Evolutionary conservation across 129 eudicot genomes (phyloP).

Genomic region (Pseudognaphalium luteoalbum): DNA sequence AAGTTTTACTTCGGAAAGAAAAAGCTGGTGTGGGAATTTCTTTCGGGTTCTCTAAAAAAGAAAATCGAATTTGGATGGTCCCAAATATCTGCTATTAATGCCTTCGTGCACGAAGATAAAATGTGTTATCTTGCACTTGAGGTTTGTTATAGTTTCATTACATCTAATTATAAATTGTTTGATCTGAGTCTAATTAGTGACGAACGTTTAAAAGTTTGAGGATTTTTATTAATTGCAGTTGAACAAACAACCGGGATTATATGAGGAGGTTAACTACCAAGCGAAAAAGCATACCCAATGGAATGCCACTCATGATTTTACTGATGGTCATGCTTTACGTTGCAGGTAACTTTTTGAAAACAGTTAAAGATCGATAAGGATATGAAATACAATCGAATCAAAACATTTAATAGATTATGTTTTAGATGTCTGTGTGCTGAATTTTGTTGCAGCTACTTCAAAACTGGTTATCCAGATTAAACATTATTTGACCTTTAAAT

Average conservation of each 20-base stretch:
- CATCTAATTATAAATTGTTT: background rate
- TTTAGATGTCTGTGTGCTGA: background rate
- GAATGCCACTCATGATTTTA: slow-evolving; percentile 49
- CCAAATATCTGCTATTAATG: slow-evolving; percentile 45
- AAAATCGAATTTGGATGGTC: slow-evolving; percentile 69
- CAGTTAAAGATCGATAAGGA: background rate
- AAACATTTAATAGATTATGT: too few species aligned
- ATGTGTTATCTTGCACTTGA: slow-evolving; percentile 44
- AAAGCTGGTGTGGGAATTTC: slow-evolving; percentile 70
- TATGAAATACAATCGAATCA: too few species aligned
- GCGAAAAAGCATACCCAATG: slow-evolving; percentile 71
- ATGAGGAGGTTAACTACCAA: slow-evolving; percentile 49
- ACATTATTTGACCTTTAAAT: too few species aligned
- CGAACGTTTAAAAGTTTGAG: background rate
- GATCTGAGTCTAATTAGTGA: background rate
- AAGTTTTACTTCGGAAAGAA: slow-evolving; percentile 55
- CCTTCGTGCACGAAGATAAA: slow-evolving; percentile 13
- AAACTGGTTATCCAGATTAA: too few species aligned
- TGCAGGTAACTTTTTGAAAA: slow-evolving; percentile 34
- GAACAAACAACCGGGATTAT: slow-evolving; percentile 39
- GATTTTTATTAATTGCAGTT: slow-evolving; percentile 37
- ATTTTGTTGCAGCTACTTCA: too few species aligned
- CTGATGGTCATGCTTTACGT: slow-evolving; percentile 52
- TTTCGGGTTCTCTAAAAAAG: slow-evolving; percentile 55
- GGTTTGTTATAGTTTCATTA: slow-evolving; percentile 29